Percentiles rank a stretch among this genome's conserved stretches.
phyloP scores from a whole-genome alignment of 177 flowering plant species.

The Viscum album region DNA sequence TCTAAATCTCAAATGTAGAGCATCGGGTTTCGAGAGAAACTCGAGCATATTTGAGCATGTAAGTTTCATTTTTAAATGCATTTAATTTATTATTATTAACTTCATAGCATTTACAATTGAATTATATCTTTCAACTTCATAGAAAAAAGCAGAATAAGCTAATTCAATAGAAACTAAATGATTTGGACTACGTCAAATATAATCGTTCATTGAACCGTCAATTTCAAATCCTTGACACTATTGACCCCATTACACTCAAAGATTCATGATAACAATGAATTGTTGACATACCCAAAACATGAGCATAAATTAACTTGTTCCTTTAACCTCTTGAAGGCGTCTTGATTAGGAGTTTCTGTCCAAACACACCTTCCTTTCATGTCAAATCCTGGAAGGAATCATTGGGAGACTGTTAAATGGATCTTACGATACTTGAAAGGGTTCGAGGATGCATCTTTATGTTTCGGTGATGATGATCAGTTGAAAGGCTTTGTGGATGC shows the following conservation, averaged over 20 bases:
- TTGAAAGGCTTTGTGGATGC: too few relatives aligned
- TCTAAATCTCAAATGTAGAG: neutral
- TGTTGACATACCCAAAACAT: too few relatives aligned
- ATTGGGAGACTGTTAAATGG: too few relatives aligned
- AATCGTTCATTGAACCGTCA: neutral
- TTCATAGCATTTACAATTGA: neutral
- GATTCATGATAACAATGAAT: neutral
- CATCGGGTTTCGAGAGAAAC: neutral
- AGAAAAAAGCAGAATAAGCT: neutral
- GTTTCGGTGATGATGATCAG: too few relatives aligned
- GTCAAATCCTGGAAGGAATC: too few relatives aligned
- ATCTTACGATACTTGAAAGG: too few relatives aligned
- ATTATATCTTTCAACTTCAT: neutral
- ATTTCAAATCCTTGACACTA: neutral
- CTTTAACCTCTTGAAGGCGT: too few relatives aligned
- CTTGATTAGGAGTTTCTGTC: too few relatives aligned
- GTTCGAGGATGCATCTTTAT: too few relatives aligned
- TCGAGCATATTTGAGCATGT: neutral
- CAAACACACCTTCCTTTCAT: too few relatives aligned
- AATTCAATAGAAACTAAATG: neutral
- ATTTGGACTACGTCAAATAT: neutral
- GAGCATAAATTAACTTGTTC: too few relatives aligned
- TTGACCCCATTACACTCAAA: neutral
- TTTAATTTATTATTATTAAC: too few relatives aligned
- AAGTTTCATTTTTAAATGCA: neutral